Conservation (phyloP, 2,329 filamentous ascomycete genomes). For the Thermomyces lanuginosus region DNA sequence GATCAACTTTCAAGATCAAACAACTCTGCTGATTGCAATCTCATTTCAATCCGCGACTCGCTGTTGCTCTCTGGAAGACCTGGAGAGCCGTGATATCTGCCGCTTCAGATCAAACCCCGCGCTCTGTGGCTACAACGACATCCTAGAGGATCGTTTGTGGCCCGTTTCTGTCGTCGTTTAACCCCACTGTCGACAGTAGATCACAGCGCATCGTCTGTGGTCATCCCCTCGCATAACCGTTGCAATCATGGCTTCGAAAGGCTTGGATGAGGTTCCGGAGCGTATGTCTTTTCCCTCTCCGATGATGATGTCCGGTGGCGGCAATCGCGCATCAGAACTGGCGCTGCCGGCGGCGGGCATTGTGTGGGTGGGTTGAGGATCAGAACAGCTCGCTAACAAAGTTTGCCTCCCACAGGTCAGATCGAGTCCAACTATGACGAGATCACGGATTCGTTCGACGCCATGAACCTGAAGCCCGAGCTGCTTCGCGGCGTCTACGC, state of each 20-base stretch:
- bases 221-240: conserved; percentile 35
- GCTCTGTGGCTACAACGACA: conserved; percentile 13
- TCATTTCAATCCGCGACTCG: too few species aligned
- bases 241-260: conserved; percentile 96
- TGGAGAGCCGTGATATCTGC: conserved; percentile 24
- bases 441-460: conserved; percentile 96
- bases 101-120: conserved; percentile 7
- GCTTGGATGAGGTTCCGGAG: conserved; percentile 95
- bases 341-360: too few species aligned
- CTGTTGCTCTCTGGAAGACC: too few species aligned
- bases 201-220: conserved; percentile 67
- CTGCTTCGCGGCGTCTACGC: conserved; percentile 97
- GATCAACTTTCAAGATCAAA: too few species aligned
- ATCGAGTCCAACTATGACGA: conserved; percentile 99
- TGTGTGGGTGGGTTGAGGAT: too few species aligned
- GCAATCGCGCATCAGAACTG: too few species aligned
- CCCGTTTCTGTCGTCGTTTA: conserved; percentile 11
- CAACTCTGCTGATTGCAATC: too few species aligned
- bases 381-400: conserved; percentile 7
- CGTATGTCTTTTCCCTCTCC: conserved; percentile 43
- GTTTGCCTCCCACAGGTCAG: conserved; percentile 49
- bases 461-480: conserved; percentile 93
- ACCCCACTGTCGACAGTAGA: conserved; percentile 30
- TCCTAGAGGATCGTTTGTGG: conserved; percentile 19
- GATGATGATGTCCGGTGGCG: too few species aligned